phyloP scores from a whole-genome alignment of 2,329 filamentous ascomycete genomes.

The Colletotrichum cereale region DNA sequence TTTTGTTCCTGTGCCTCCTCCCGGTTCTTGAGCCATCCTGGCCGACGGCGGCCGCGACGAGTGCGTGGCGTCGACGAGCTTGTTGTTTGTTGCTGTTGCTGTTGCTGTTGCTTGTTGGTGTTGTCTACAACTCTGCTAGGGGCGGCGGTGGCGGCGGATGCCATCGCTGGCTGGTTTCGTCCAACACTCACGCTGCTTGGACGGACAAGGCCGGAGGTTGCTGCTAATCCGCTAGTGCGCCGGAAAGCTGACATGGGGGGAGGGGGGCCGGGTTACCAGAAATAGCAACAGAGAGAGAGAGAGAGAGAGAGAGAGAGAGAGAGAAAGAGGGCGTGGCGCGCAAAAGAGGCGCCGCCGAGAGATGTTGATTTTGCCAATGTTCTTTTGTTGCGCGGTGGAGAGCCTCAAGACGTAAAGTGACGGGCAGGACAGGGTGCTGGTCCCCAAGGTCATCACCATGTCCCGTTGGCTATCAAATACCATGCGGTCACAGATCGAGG shows the following conservation, averaged over 20 bases:
- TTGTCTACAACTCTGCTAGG: not conserved
- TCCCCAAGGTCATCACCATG: not conserved
- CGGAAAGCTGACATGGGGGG: slow-evolving; percentile 3
- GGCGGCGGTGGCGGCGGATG: not conserved
- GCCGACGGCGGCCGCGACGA: slow-evolving; percentile 16
- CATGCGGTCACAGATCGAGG: not conserved
- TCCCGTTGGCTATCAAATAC: not conserved
- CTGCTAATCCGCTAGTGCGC: slow-evolving; percentile 11
- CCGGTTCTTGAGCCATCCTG: not conserved
- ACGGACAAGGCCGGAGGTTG: not conserved
- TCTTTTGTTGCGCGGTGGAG: slow-evolving; percentile 13
- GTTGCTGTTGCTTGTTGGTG: not conserved
- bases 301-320: slow-evolving; percentile 1
- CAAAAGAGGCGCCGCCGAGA: not conserved
- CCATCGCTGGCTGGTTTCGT: slow-evolving; percentile 34
- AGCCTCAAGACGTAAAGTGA: slow-evolving; percentile 20
- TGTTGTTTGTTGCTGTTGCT: too few relatives aligned
- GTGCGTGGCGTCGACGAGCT: not conserved
- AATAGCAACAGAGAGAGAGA: slow-evolving; percentile 4
- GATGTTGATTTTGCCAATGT: not conserved
- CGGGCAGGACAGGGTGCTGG: not conserved
- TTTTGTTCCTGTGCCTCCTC: not conserved
- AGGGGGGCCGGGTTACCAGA: not conserved
- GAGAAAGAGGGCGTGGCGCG: not conserved
- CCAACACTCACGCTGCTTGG: not conserved